Evolutionary conservation across 2,329 filamentous ascomycete genomes (phyloP).

Genomic region (Fusarium fracticaudum): DNA sequence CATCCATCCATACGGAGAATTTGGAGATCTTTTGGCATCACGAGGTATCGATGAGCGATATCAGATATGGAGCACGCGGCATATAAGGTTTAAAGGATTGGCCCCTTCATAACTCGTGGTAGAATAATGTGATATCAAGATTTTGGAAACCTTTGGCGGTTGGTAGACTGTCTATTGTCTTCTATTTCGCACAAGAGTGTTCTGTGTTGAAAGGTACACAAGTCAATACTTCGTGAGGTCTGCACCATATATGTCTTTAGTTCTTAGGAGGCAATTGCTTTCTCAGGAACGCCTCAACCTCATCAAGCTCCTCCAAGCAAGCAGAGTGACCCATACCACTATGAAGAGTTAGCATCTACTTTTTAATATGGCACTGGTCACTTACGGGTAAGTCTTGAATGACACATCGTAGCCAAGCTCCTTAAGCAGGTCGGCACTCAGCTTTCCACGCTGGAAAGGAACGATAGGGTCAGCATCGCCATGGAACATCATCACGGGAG

Average conservation of each 20-base stretch:
- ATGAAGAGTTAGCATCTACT: constrained; percentile 8
- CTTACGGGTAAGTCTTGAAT: constrained; percentile 80
- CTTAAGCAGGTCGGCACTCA: constrained; percentile 73
- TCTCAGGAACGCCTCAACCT: constrained; percentile 72
- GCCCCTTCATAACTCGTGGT: neutral
- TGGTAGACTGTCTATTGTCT: neutral
- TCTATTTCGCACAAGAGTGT: neutral
- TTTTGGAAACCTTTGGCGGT: neutral
- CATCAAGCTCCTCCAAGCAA: constrained; percentile 80
- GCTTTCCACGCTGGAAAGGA: constrained; percentile 71
- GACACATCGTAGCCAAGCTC: constrained; percentile 76
- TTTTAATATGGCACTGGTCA: neutral
- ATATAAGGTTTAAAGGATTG: constrained; percentile 10
- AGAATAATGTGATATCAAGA: constrained; percentile 1
- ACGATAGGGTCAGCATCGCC: constrained; percentile 83
- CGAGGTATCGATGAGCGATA: constrained; percentile 13
- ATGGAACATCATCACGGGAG: constrained; percentile 89
- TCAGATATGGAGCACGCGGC: constrained; percentile 11
- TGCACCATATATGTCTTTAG: neutral
- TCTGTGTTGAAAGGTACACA: neutral
- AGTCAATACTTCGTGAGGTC: neutral
- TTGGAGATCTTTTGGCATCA: constrained; percentile 19
- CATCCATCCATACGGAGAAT: constrained; percentile 6
- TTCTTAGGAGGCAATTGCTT: constrained; percentile 54
- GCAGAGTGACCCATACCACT: constrained; percentile 81